Percentiles rank a stretch among this genome's conserved stretches.
phyloP scores from a whole-genome alignment of 208 protist genomes.

The Acanthamoeba royreba region DNA sequence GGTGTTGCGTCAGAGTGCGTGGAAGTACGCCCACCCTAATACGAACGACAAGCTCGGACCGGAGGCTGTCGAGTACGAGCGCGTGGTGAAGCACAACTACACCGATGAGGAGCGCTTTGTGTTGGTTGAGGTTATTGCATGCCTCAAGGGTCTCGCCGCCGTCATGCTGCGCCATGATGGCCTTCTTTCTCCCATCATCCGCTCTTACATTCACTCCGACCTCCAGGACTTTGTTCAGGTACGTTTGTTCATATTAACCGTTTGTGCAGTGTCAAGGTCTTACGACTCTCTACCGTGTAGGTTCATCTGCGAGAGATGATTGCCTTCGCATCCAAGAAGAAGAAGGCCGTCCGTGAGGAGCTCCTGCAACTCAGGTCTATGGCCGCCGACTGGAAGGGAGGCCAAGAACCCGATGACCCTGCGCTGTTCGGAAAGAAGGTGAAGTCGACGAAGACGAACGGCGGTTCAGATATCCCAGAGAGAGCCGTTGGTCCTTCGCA shows the following conservation, averaged over 20 bases:
- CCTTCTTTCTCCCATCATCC: constrained; percentile 59
- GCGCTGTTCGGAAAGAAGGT: constrained; percentile 70
- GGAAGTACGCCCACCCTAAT: constrained; percentile 78
- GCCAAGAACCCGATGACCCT: constrained; percentile 57
- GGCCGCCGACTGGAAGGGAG: constrained; percentile 69
- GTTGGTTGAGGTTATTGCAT: constrained; percentile 75
- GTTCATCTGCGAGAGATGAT: constrained; percentile 53
- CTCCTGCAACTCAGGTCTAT: constrained; percentile 67
- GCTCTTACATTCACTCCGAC: constrained; percentile 68
- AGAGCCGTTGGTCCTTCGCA: constrained; percentile 59
- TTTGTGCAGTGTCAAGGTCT: background rate
- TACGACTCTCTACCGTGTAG: background rate
- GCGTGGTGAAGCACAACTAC: constrained; percentile 80
- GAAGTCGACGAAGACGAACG: constrained; percentile 20
- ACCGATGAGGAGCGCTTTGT: constrained; percentile 61
- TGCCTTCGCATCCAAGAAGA: constrained; percentile 54
- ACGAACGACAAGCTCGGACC: constrained; percentile 10
- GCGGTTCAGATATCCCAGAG: constrained; percentile 21
- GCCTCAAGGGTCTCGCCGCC: constrained; percentile 72
- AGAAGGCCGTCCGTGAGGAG: constrained; percentile 54
- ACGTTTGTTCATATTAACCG: background rate
- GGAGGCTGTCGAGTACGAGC: background rate
- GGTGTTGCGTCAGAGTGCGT: constrained; percentile 75
- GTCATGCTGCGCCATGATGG: constrained; percentile 47
- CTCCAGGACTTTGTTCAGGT: constrained; percentile 80